Base-by-base conservation (phyloP, 1,284 basidiomycete species). In the Puccinia novopanici region DNA sequence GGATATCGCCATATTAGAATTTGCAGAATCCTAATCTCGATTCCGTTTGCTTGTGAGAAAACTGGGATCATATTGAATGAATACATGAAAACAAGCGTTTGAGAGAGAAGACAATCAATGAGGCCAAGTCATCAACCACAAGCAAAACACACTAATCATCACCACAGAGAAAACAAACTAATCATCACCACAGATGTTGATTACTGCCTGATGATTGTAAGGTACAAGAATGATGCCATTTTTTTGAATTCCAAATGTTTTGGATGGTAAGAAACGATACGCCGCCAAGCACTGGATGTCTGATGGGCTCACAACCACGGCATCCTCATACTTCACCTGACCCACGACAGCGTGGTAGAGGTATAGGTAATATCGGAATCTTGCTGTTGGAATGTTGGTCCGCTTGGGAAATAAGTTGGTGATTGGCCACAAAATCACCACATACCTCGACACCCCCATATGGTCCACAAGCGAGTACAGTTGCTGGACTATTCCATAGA, bases 331-430 rank as follows among this genome's bases (percentile, higher is more conserved):
- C 10, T 37, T 24, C 10, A 76, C 65, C n/a, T 67, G 15, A 15
- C 61, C 61, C 34, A 65, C 57, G 1, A 75, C 75, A 10, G 37
- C 34, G 3, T 42, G n/a, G 30, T 24, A 42, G 12, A 59, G 40
- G 45, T 57, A 63, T 9, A 75, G 55, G 13, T 59, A 42, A 42
- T 61, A 42, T 3, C 27, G 22, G 9, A 75, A 75, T 24, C 37
- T 10, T n/a, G 34, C 24, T 27, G 37, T 63, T 37, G 57, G 57
- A 30, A 67, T 27, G 1, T 67, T 30, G 27, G 19, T 37, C 12
- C 45, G n/a, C 65, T 76, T 76, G 37, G n/a, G 12, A 52, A 27
- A 76, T 9, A 75, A 27, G 17, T 75, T 75, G 54, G 50, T 75
- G 45, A 75, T 75, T n/a, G 73, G 73, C 13, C 37, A 70, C 24